Base-by-base conservation (phyloP, 495 filamentous ascomycete genomes). In the Apodospora peruviana region DNA sequence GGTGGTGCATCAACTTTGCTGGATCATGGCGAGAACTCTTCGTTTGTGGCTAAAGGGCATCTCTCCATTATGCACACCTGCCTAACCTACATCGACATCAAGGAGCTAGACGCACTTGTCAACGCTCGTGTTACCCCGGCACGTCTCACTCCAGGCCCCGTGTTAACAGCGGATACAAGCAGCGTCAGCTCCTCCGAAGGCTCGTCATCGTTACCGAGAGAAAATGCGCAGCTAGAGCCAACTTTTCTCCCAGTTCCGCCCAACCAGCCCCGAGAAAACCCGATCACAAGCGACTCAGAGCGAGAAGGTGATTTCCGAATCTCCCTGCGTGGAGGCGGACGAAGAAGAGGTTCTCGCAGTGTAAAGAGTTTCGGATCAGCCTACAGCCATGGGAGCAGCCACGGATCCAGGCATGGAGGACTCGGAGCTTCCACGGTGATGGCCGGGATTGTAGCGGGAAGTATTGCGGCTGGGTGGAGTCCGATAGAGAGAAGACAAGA, bases 51-150 rank as follows among this genome's bases (percentile, higher is more conserved):
- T 9, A 17, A 45, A 1, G 50, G 50, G 5, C 46, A 55, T 18
- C 27, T 50, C 10, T 22, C 47, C 34, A 55, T 55, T 19, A 50
- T 55, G 40, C 20, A 12, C 14, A 50, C 47, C 18, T 55, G 52
- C 40, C 35, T 55, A 19, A 41, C 50, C 20, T 55, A 55, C 35
- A 17, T 55, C 16, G 35, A 45, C 10, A 43, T 55, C 14, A 11
- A 11, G 2, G 52, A 55, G 23, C 47, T 55, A 17, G 46, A 55
- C 34, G 52, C 41, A 7, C 29, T 50, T 12, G 36, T 55, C 2
- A 9, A 50, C 1, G 52, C 52, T 11, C 40, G 21, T 4, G 18
- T n/a, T 20, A 20, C 21, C 3, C 14, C 18, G 4, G n/a, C n/a
- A n/a, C n/a, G n/a, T n/a, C n/a, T n/a, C n/a, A n/a, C n/a, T n/a